Percentiles rank a stretch among this genome's conserved stretches.
phyloP scores from a whole-genome alignment of 73 alveolate species.

The Paramecium tetraurelia region DNA sequence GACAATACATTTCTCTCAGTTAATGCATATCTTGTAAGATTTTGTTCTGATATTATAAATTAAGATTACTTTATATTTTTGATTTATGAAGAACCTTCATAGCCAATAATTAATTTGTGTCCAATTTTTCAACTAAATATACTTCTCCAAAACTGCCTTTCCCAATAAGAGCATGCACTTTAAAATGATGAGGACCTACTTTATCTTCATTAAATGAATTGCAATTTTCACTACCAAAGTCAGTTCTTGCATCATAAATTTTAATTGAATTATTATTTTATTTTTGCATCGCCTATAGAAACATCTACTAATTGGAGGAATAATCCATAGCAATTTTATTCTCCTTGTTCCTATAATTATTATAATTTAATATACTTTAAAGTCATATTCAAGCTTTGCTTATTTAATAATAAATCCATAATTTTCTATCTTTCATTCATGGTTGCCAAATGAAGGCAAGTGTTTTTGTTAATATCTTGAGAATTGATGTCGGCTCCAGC shows the following conservation, averaged over 20 bases:
- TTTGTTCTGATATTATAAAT: conserved; percentile 64
- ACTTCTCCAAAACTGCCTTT: conserved; percentile 97
- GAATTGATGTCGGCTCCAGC: conserved; percentile 64
- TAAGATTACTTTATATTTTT: conserved; percentile 70
- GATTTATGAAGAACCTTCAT: conserved; percentile 93
- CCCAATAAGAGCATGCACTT: conserved; percentile 72
- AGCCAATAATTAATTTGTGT: conserved; percentile 78
- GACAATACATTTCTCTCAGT: conserved; percentile 94
- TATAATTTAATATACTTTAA: background rate
- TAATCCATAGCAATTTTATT: conserved; percentile 41
- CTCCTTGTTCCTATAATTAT: background rate
- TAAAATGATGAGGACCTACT: conserved; percentile 63
- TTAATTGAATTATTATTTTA: conserved; percentile 40
- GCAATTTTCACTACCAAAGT: conserved; percentile 37
- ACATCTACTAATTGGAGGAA: background rate
- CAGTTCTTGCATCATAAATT: conserved; percentile 58
- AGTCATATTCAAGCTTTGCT: conserved; percentile 20
- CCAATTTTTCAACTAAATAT: conserved; percentile 86
- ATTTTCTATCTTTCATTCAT: conserved; percentile 41
- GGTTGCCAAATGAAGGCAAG: conserved; percentile 59
- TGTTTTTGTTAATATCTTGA: conserved; percentile 43
- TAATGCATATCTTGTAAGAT: conserved; percentile 89
- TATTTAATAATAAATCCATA: conserved; percentile 43
- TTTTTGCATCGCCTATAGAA: conserved; percentile 10
- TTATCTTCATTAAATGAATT: conserved; percentile 53